These are phyloP conservation scores for Pseudopyricularia cyperi DNA, from an alignment of 2,329 filamentous ascomycete genomes.

Conservation along the genomic window DNA sequence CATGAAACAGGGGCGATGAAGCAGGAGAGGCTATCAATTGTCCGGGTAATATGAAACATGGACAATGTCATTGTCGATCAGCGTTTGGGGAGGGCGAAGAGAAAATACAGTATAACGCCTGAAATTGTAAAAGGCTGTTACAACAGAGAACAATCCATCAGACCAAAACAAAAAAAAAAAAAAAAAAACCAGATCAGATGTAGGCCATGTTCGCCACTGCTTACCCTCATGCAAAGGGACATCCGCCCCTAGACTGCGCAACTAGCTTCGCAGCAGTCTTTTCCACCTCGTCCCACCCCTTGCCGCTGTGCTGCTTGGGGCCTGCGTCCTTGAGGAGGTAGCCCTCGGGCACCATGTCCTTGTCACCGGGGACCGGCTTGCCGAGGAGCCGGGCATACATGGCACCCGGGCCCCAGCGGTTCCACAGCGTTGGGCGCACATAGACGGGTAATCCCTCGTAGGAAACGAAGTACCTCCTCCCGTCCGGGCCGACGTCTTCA, in stretches of 20 bases:
- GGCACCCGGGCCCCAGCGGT: conserved; percentile 46
- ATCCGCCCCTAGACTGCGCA: neutral
- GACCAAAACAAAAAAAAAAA: neutral
- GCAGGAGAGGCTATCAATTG: neutral
- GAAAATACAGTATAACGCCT: too few relatives aligned
- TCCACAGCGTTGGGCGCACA: conserved; percentile 43
- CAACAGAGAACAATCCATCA: neutral
- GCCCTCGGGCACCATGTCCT: conserved; percentile 29
- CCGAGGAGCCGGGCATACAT: conserved; percentile 31
- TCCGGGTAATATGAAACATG: neutral
- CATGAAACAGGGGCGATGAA: neutral
- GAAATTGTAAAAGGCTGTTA: neutral
- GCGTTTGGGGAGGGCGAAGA: too few relatives aligned
- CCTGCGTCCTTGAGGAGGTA: conserved; percentile 49
- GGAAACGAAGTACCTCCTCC: conserved; percentile 20
- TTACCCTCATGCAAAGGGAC: neutral
- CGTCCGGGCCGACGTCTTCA: conserved; percentile 10
- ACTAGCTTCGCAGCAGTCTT: neutral
- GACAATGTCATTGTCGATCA: too few relatives aligned
- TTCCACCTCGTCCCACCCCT: conserved; percentile 31
- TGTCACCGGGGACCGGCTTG: conserved; percentile 30
- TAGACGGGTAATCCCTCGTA: conserved; percentile 42
- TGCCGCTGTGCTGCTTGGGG: conserved; percentile 38
- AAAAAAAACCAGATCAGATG: neutral
- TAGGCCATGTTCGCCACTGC: neutral